Conservation (phyloP, 2,329 filamentous ascomycete species). For the Colletotrichum cereale region DNA sequence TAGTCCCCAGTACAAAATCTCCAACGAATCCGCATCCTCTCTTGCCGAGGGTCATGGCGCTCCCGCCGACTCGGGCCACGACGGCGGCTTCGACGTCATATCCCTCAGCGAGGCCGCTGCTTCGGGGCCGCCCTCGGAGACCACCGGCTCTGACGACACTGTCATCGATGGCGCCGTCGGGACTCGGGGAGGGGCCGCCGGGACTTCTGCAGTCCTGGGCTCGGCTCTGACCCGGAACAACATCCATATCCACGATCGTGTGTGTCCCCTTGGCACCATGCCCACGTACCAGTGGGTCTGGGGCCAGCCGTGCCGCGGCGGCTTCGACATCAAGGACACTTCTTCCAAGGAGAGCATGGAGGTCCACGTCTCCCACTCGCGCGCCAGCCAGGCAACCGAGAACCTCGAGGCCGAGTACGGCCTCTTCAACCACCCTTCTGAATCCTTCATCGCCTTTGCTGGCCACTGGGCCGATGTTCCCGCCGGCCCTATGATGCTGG, state of each 20-base stretch:
- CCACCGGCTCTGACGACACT: conserved; percentile 24
- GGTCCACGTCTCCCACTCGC: conserved; percentile 22
- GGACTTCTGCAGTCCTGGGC: not conserved
- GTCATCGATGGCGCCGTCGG: not conserved
- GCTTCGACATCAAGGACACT: conserved; percentile 27
- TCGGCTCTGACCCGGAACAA: conserved; percentile 24
- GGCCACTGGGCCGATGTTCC: conserved; percentile 32
- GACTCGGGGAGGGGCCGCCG: too few species aligned
- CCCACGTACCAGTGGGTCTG: conserved; percentile 29
- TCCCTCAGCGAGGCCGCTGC: not conserved
- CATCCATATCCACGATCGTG: conserved; percentile 22
- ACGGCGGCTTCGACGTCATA: conserved; percentile 2
- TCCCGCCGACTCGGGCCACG: not conserved
- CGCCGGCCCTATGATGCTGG: not conserved
- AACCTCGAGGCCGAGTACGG: conserved; percentile 22
- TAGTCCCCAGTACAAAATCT: conserved; percentile 29
- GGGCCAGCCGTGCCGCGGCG: conserved; percentile 24
- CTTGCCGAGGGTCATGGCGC: conserved; percentile 19
- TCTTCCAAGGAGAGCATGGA: conserved; percentile 35
- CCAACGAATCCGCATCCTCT: conserved; percentile 22
- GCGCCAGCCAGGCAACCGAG: conserved; percentile 13
- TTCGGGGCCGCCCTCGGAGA: conserved; percentile 7
- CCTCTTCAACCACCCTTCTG: conserved; percentile 33
- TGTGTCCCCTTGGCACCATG: conserved; percentile 8
- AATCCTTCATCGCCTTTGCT: conserved; percentile 21